Base-by-base conservation (phyloP, 2,329 filamentous ascomycete genomes). In the Penicillium sp. region DNA sequence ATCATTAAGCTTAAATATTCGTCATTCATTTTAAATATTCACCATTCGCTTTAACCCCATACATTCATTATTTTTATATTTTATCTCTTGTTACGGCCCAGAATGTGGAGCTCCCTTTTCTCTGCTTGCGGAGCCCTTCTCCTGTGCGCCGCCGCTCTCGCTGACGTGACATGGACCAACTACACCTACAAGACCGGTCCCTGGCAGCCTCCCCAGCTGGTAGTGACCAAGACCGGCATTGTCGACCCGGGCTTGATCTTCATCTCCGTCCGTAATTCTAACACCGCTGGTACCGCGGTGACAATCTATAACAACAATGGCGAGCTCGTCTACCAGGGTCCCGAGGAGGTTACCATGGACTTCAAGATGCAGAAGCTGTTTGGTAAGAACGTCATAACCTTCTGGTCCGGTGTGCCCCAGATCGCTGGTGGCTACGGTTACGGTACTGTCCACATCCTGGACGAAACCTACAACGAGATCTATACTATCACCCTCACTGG, bases 301-400 rank as follows among this genome's bases (percentile, higher is more conserved):
- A 60, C 70, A 8, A 73, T 74, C 23, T 73, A 69, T 49, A 65
- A 68, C 45, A 66, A 72, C 42, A 60, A 69, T 42, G 70, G 70
- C 26, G 54, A 72, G 20, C 59, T 74, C 20, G 59, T 74, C 26
- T 74, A 69, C 49, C 65, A 72, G 45, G 69, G 71, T 3, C 71
- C 71, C 1, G 52, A 60, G 11, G 61, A 66, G 45, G 57, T 66
- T 25, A 66, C 64, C 12, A 62, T 66, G 53, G 69, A 71, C 53
- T 67, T 74, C 57, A 67, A 63, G 53, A 64, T 69, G 6, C 70
- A 73, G 57, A 67, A 54, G 25, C 59, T 72, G 12, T 67, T 66
- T 54, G 67, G 65, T 25, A 52, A 68, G 42, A 64, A 66, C 31
- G 70, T 73, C 22, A 56, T 74, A 37, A 71, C 67, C 9, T 74